Evolutionary conservation across 805 yeast genomes (phyloP).

Genomic region (Torulaspora maleeae): DNA sequence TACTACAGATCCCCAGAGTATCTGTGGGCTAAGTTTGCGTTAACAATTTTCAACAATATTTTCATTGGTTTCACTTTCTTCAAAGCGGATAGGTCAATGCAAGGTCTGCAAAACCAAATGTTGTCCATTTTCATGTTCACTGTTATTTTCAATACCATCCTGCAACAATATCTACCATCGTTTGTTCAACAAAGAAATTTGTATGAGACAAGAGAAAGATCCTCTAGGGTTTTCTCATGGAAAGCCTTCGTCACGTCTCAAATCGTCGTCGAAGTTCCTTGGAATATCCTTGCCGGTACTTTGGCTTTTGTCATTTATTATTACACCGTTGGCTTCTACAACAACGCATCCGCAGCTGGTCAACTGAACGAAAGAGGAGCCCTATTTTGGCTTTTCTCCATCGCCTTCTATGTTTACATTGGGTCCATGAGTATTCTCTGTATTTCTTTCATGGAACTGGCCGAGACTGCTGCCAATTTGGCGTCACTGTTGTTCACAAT

Average conservation of each 20-base stretch:
- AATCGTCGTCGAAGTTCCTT: slow-evolving; percentile 61
- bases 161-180: slow-evolving; percentile 60
- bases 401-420: slow-evolving; percentile 49
- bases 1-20: slow-evolving; percentile 64
- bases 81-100: slow-evolving; percentile 58
- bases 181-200: slow-evolving; percentile 58
- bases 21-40: slow-evolving; percentile 53
- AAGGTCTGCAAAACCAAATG: slow-evolving; percentile 80
- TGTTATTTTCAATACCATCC: slow-evolving; percentile 50
- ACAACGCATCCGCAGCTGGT: slow-evolving; percentile 52
- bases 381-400: slow-evolving; percentile 44
- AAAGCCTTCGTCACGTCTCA: slow-evolving; percentile 56
- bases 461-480: slow-evolving; percentile 61
- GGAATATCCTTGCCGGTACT: slow-evolving; percentile 58
- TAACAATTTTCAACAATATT: slow-evolving; percentile 52
- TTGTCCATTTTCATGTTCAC: slow-evolving; percentile 67
- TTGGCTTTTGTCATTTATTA: slow-evolving; percentile 59
- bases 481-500: slow-evolving; percentile 54
- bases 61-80: slow-evolving; percentile 74
- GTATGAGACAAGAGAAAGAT: slow-evolving; percentile 70
- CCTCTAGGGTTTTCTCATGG: slow-evolving; percentile 70
- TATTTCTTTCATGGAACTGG: slow-evolving; percentile 54
- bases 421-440: slow-evolving; percentile 55
- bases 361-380: slow-evolving; percentile 52
- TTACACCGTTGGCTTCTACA: slow-evolving; percentile 66